Evolutionary conservation across 2,329 filamentous ascomycete species (phyloP), one percentile per base, ranked within the genome.

Genomic region (Pseudocercospora musae): DNA sequence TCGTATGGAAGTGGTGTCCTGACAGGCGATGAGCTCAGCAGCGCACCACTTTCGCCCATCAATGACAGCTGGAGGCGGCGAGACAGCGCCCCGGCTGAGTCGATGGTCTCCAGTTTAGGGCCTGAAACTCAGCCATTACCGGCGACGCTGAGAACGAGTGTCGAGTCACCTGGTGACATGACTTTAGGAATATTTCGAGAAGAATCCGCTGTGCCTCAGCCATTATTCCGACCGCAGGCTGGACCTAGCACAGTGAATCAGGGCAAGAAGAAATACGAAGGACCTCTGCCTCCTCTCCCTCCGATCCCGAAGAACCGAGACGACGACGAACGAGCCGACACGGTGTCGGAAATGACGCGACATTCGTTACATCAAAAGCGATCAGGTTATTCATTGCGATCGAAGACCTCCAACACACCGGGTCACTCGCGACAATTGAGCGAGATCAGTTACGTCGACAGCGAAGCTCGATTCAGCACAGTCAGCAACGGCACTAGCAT

Each of bases 321-420:
- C 29, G 69, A 65, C 48, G 70, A 75, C 42, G 75, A 77, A 65
- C 62, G 70, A 49, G 64, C 71, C 49, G 75, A 77, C 53, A 75
- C 72, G 1, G 67, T 77, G 3, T 71, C 70, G 7, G 74, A 75
- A 37, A 66, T 77, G 23, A 70, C 72, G 20, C 57, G 68, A 31
- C 74, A 71, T 2, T 62, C 66, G 5, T 64, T 77, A 15, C 68
- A 70, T n/a, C 65, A 69, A 42, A 71, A 75, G 59, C 68, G 72
- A 53, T 77, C 75, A 13, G 73, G 74, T 29, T 73, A 73, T 25
- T 72, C 71, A 4, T 58, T 74, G 33, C 68, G 70, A 10, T 66
- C 68, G n/a, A 63, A 70, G 42, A 73, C 71, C 54, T 71, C 72
- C 65, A 73, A 69, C 64, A 74, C 70, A 29, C 73, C 69, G 4